A percentile compares a stretch with the other conserved stretches of the same genome.
Conservation (phyloP, 768 basidiomycete genomes). For the Leccinum uliginosum region DNA sequence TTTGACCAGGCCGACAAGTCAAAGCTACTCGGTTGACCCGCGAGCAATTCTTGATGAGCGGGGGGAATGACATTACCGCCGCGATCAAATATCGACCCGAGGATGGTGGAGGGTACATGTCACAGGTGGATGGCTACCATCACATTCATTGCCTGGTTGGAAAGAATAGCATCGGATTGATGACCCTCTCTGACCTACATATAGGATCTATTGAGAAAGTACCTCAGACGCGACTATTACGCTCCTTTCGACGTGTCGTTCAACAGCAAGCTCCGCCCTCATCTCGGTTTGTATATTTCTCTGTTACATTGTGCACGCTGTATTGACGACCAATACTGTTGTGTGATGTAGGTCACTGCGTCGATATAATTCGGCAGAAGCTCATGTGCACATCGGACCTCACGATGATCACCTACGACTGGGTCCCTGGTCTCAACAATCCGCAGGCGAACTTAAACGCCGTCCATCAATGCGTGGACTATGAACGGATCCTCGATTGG, state of each 20-base stretch:
- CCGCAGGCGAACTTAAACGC: not conserved
- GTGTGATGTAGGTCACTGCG: not conserved
- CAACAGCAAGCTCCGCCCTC: not conserved
- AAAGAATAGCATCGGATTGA: not conserved
- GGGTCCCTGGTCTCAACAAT: not conserved
- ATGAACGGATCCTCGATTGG: not conserved
- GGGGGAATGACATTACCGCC: not conserved
- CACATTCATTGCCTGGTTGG: slow-evolving; percentile 10
- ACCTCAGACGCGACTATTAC: not conserved
- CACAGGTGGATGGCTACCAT: slow-evolving; percentile 6
- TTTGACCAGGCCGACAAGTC: not conserved
- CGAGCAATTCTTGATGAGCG: slow-evolving; percentile 8
- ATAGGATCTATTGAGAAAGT: not conserved
- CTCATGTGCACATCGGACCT: slow-evolving; percentile 3
- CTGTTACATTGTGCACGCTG: no score
- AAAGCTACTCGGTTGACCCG: slow-evolving; percentile 4
- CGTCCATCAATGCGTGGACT: slow-evolving; percentile 1
- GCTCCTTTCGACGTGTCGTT: not conserved
- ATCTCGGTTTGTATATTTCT: not conserved
- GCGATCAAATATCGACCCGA: slow-evolving; percentile 4
- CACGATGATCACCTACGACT: not conserved
- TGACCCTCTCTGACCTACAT: not conserved
- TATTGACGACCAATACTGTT: not conserved
- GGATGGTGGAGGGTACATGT: slow-evolving; percentile 14
- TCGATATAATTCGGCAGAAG: slow-evolving; percentile 2